Base-by-base conservation (phyloP, 75 land plant species). In the Chamaecyparis obtusa region DNA sequence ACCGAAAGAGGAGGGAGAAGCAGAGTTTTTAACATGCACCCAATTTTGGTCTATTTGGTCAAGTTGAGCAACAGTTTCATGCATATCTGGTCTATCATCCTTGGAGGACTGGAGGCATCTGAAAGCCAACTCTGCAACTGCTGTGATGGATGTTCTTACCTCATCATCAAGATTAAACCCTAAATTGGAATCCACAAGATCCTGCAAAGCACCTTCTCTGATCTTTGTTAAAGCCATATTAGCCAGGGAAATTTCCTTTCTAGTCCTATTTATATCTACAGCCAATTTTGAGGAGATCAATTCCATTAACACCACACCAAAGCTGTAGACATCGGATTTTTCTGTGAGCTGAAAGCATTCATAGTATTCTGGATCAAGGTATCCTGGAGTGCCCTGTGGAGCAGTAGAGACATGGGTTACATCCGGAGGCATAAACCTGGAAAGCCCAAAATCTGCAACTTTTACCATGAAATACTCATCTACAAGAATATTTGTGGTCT, bases 271-370 rank as follows among this genome's bases (percentile, higher is more conserved):
- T 48, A 83, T 51, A 75, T 89, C 88, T 32, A 91, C 80, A 7
- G 92, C 91, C 41, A 49, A 43, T 71, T 87, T 91, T 1, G 69
- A 83, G 17, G 92, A 86, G 33, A 91, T 37, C 37, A 89, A 79
- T 91, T 91, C 92, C 56, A 91, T 43, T 39, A 91, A 81, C 15
- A 91, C 88, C 60, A 91, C 92, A 11, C 91, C 91, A 51, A 87
- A 91, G 88, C 92, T 91, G 88, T 87, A 91, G 39, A 91, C 92
- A 75, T 91, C 92, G 7, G 91, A 89, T 85, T 91, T 91, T 43
- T 89, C 91, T n/a, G 92, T 91, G 60, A 91, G 75, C 84, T 91
- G 92, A 86, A 75, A 91, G 87, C 86, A 90, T 21, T 89, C 60
- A 71, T 87, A 79, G 86, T 91, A 91, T 57, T 89, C 91, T 19